Percentiles rank a stretch among this genome's conserved stretches.
These are phyloP conservation scores for Lasiodiplodia gonubiensis DNA, from an alignment of 2,329 filamentous ascomycete species.

Conservation along the genomic window DNA sequence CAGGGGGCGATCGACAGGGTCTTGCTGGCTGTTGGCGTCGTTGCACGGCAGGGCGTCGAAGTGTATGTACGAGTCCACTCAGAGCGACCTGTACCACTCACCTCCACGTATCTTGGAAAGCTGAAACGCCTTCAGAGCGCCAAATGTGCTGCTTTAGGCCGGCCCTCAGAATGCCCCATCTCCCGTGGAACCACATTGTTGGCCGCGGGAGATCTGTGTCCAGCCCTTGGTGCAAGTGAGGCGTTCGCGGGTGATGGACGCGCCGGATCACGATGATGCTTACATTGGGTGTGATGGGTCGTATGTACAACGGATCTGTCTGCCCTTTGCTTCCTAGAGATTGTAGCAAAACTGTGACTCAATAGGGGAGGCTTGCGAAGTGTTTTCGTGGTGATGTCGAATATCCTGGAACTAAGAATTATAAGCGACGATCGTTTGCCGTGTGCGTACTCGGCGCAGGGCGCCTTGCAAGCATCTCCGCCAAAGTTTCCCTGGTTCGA, in stretches of 20 bases:
- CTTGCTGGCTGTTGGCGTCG: slow-evolving; percentile 4
- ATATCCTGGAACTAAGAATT: neutral
- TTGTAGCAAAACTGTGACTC: slow-evolving; percentile 10
- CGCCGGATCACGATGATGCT: slow-evolving; percentile 8
- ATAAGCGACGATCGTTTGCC: neutral
- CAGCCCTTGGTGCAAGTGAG: slow-evolving; percentile 12
- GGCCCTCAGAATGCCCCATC: neutral
- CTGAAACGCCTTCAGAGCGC: slow-evolving; percentile 20
- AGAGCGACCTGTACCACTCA: slow-evolving; percentile 6
- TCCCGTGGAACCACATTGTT: slow-evolving; percentile 4
- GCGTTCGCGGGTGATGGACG: neutral
- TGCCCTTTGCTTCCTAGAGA: slow-evolving; percentile 16
- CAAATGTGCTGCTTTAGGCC: slow-evolving; percentile 23
- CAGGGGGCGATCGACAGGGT: slow-evolving; percentile 25
- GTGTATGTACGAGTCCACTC: neutral
- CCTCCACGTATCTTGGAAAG: neutral
- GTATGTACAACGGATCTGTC: slow-evolving; percentile 11
- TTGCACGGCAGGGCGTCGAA: neutral
- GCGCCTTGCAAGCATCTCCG: neutral
- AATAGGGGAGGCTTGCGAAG: neutral
- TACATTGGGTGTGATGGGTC: slow-evolving; percentile 4
- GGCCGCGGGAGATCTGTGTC: neutral
- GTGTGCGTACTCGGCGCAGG: neutral
- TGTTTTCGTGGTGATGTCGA: slow-evolving; percentile 24
- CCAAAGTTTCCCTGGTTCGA: neutral